Evolutionary conservation across 2,329 filamentous ascomycete species (phyloP), one percentile per base, ranked within the genome.

Genomic region (Ophiocordyceps robertsii): DNA sequence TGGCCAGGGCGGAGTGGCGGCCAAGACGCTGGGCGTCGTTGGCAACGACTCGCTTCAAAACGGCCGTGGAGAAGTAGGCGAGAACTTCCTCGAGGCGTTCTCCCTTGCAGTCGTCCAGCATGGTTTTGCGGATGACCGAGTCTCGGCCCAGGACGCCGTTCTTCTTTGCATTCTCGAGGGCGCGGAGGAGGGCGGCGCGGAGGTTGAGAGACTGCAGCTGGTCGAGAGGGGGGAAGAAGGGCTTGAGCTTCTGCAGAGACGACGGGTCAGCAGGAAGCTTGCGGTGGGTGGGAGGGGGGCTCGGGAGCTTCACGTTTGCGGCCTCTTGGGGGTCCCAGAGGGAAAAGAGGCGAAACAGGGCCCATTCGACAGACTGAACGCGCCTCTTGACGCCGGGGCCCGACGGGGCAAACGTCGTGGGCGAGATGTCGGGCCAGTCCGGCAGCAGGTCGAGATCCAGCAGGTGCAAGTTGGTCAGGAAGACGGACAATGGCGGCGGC

Each of bases 81-180:
- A 96, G 70, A 1, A 95, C 66, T 56, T 98, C 92, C 57, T 89
- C 88, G 43, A 96, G 76, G 48, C 86, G 81, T 43, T 95, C 88
- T 6, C 90, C 90, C 50, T 84, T 89, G 64, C 92, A 98, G 53
- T 98, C 90, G 57, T 98, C 92, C 41, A 98, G 69, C 85, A 95
- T 95, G 0, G 87, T 94, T 66, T 95, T 95, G 41, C 92, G 78
- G 29, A 96, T 65, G 1, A 93, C 75, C 0, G 76, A 75, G 55
- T 95, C 88, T 40, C 85, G 73, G 3, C 87, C 85, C 9, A 96
- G 68, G 1, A 82, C 68, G 29, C 88, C 89, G 64, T 78, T 85
- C 66, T 93, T 94, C 67, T 96, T 96, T 46, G 87, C 69, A 41
- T 86, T 81, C 48, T 90, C 84, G 42, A 98, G 75, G 50, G 74